phyloP scores from a whole-genome alignment of 345 rosid genomes.

The Syzygium aromaticum region DNA sequence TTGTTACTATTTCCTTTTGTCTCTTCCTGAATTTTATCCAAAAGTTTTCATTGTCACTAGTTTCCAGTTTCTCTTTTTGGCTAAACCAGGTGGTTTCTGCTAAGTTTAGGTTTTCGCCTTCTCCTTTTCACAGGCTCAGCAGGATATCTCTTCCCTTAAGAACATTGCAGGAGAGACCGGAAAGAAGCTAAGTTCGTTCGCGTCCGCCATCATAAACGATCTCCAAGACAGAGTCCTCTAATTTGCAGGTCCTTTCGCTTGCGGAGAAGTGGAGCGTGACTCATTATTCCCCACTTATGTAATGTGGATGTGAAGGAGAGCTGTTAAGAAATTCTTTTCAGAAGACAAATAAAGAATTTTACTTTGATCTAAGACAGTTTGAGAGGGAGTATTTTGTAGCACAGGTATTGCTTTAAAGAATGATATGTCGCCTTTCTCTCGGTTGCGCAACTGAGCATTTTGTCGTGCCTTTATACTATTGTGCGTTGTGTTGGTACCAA shows the following conservation, averaged over 20 bases:
- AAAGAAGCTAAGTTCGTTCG: constrained; percentile 76
- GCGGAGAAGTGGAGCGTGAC: background rate
- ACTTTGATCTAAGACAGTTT: background rate
- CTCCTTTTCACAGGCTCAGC: constrained; percentile 56
- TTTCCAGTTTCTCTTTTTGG: background rate
- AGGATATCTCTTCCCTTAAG: constrained; percentile 77
- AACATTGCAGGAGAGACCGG: constrained; percentile 91
- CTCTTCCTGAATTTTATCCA: no score
- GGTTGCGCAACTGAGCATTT: background rate
- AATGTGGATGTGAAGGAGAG: constrained; percentile 1
- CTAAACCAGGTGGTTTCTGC: background rate
- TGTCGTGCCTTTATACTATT: background rate
- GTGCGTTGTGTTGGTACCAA: background rate
- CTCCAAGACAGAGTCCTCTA: constrained; percentile 86
- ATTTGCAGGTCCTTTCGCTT: background rate
- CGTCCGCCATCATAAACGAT: constrained; percentile 68
- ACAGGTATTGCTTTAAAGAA: background rate
- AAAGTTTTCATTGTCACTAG: background rate
- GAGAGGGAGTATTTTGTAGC: constrained; percentile 1
- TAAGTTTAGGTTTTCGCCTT: background rate
- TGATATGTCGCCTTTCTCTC: background rate
- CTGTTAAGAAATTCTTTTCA: constrained; percentile 2
- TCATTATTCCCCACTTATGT: background rate
- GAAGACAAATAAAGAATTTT: background rate
- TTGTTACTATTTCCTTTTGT: background rate